Evolutionary conservation across 1,284 basidiomycete genomes (phyloP).

Genomic region (Hortiboletus rubellus): DNA sequence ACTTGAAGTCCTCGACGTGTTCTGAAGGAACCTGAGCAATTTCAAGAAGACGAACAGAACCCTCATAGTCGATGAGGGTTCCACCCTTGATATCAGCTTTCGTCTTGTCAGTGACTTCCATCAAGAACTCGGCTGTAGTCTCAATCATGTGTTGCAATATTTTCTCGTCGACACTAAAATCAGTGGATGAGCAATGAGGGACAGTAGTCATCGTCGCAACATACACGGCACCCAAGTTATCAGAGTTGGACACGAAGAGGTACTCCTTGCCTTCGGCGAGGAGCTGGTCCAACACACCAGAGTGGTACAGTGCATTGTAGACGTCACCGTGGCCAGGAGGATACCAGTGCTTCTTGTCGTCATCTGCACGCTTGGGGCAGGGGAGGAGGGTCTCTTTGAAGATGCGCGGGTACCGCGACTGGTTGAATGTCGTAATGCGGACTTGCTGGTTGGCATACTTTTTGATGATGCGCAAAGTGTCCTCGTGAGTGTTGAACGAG

Average conservation of each 20-base stretch:
- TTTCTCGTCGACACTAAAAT: conserved; percentile 68
- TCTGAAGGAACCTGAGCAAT: conserved; percentile 98
- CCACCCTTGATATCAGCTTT: conserved; percentile 99
- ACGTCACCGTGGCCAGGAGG: conserved; percentile 99
- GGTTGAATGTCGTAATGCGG: conserved; percentile 95
- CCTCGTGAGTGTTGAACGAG: conserved; percentile 99
- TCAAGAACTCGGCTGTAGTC: conserved; percentile 86
- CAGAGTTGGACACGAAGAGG: conserved; percentile 98
- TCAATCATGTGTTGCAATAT: conserved; percentile 93
- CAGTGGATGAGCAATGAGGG: conserved; percentile 13
- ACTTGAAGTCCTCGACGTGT: conserved; percentile 99
- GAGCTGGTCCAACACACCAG: conserved; percentile 94
- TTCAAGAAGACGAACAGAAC: conserved; percentile 91
- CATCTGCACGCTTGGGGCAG: conserved; percentile 81
- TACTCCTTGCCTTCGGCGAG: conserved; percentile 97
- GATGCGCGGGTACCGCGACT: conserved; percentile 97
- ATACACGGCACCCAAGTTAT: conserved; percentile 97
- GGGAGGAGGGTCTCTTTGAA: conserved; percentile 94
- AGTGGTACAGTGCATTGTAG: conserved; percentile 93
- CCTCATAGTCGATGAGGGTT: conserved; percentile 97
- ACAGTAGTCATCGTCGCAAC: conserved; percentile 40
- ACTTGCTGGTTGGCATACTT: conserved; percentile 99
- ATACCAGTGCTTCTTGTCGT: conserved; percentile 98
- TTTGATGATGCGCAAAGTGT: conserved; percentile 97
- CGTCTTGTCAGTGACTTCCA: conserved; percentile 99